Percentiles rank a stretch among this genome's conserved stretches.
These are phyloP conservation scores for Xylaria multiplex DNA, from an alignment of 2,329 filamentous ascomycete genomes.

Conservation along the genomic window DNA sequence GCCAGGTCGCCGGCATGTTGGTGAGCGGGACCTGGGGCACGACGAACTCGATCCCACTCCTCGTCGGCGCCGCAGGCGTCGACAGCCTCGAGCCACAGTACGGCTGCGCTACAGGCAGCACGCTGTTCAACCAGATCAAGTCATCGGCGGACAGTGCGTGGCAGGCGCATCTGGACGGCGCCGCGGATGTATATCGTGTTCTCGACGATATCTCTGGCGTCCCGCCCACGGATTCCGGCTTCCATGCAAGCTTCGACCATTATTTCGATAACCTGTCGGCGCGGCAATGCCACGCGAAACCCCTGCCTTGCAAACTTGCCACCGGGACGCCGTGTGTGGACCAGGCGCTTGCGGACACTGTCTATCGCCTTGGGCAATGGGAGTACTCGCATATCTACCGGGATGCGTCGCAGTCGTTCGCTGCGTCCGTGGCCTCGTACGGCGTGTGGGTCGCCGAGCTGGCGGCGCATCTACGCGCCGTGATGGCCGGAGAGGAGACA, in stretches of 20 bases:
- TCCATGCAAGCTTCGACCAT: conserved; percentile 79
- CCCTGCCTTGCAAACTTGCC: conserved; percentile 73
- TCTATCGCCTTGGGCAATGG: conserved; percentile 81
- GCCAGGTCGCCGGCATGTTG: conserved; percentile 80
- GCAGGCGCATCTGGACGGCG: conserved; percentile 69
- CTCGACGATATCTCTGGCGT: conserved; percentile 78
- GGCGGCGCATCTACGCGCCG: conserved; percentile 69
- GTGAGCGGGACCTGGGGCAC: conserved; percentile 73
- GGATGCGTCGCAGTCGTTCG: conserved; percentile 69
- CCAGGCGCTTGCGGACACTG: conserved; percentile 70
- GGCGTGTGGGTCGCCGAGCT: conserved; percentile 82
- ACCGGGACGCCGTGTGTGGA: conserved; percentile 65
- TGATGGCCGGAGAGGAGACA: conserved; percentile 51
- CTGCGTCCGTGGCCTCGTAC: conserved; percentile 68
- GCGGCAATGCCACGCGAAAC: conserved; percentile 78
- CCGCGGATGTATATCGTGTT: conserved; percentile 62
- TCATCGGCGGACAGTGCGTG: conserved; percentile 61
- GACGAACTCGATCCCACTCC: conserved; percentile 55
- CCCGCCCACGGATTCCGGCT: conserved; percentile 62
- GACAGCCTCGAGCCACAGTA: conserved; percentile 83
- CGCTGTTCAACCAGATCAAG: conserved; percentile 57
- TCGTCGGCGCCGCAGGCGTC: conserved; percentile 64
- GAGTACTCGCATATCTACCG: conserved; percentile 85
- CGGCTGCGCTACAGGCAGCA: conserved; percentile 64
- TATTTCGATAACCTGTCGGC: conserved; percentile 88